Conservation (phyloP, 352 stramenopile species). For the Phytopythium kandeliae region DNA sequence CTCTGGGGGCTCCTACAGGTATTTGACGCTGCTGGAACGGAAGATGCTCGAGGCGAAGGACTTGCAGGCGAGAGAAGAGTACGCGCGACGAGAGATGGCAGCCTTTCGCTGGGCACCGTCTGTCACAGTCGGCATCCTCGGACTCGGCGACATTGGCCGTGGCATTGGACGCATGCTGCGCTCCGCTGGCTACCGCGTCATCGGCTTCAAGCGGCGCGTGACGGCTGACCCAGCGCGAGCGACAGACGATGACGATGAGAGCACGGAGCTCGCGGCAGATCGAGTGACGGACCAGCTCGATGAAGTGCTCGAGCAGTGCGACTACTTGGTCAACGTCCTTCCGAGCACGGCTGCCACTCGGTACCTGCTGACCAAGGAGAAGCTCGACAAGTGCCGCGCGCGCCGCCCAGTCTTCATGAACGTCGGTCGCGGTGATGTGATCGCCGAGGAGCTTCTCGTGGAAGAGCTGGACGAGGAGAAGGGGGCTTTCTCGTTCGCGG, state of each 20-base stretch:
- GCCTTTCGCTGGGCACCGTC: conserved; percentile 20
- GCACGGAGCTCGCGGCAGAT: conserved; percentile 14
- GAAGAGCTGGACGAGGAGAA: conserved; percentile 43
- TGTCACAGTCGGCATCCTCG: conserved; percentile 43
- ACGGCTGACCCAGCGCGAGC: background rate
- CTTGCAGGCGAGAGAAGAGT: conserved; percentile 21
- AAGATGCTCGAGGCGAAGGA: conserved; percentile 26
- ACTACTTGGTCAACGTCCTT: conserved; percentile 83
- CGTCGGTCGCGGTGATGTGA: conserved; percentile 80
- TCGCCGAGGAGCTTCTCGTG: conserved; percentile 54
- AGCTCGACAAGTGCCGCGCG: conserved; percentile 31
- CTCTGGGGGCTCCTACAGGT: background rate
- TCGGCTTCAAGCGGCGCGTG: conserved; percentile 51
- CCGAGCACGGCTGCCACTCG: conserved; percentile 69
- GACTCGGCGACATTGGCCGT: conserved; percentile 44
- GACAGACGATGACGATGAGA: conserved; percentile 6
- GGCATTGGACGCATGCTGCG: conserved; percentile 41
- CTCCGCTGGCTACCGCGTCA: conserved; percentile 36
- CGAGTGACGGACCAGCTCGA: conserved; percentile 38
- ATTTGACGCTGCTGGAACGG: conserved; percentile 29
- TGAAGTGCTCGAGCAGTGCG: conserved; percentile 41
- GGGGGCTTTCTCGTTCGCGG: conserved; percentile 44
- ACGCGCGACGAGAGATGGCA: conserved; percentile 23
- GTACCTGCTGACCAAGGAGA: conserved; percentile 51
- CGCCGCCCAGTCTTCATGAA: conserved; percentile 81